These are phyloP conservation scores for Candida buenavistaensis DNA, from an alignment of 1,139 yeast species.

Conservation along the genomic window DNA sequence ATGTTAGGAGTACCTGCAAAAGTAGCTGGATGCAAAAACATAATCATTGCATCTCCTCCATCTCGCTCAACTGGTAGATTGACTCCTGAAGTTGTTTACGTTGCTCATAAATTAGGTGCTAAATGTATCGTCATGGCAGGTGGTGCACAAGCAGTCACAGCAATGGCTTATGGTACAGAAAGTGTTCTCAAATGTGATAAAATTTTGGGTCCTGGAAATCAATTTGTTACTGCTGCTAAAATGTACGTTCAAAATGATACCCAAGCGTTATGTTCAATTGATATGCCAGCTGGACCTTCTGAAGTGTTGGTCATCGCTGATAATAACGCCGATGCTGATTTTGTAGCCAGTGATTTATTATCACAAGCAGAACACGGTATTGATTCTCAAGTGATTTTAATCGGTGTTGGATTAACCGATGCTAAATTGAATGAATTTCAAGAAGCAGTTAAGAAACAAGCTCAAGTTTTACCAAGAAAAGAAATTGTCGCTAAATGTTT, in stretches of 20 bases:
- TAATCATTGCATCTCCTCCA: constrained; percentile 97
- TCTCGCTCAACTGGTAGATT: constrained; percentile 84
- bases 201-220: constrained; percentile 98
- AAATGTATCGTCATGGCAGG: constrained; percentile 90
- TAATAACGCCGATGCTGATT: constrained; percentile 82
- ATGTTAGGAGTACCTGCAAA: constrained; percentile 99
- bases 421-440: constrained; percentile 68
- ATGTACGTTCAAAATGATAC: constrained; percentile 97
- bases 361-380: constrained; percentile 99
- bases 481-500: constrained; percentile 91
- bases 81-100: constrained; percentile 97
- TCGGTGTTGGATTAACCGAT: constrained; percentile 72
- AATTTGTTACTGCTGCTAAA: constrained; percentile 98
- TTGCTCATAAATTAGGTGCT: constrained; percentile 95
- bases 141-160: constrained; percentile 98
- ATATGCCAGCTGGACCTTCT: constrained; percentile 99
- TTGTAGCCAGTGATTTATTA: constrained; percentile 90
- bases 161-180: constrained; percentile 98
- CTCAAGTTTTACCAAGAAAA: constrained; percentile 83
- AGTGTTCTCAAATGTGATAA: constrained; percentile 91
- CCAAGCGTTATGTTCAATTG: constrained; percentile 91
- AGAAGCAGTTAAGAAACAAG: constrained; percentile 80
- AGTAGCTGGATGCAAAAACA: constrained; percentile 95
- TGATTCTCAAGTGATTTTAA: constrained; percentile 92
- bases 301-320: constrained; percentile 96